Base-by-base conservation (phyloP, 192 early-diverging fungal genomes). In the Linnemannia zychae region DNA sequence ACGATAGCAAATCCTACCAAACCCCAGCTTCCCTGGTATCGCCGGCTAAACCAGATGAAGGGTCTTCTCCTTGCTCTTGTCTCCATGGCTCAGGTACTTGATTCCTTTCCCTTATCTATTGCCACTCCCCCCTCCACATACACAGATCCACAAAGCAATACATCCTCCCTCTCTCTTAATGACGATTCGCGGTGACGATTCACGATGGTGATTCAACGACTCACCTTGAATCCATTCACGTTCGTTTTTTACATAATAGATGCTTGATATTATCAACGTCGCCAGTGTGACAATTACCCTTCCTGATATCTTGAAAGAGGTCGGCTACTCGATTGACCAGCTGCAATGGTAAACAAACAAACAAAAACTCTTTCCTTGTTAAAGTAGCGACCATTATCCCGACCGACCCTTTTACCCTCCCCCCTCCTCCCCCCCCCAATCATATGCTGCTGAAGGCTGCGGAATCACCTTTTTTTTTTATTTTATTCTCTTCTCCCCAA, bases 11-110 rank as follows among this genome's bases (percentile, higher is more conserved):
- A 33, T 7, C 6, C 73, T 13, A 63, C 57, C 1, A 77, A 77
- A 53, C 20, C 65, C 33, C 63, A 53, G 34, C 57, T 63, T 3
- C 83, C 83, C 13, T 85, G 83, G 83, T 85, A 85, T 63, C 77
- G 74, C 7, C 67, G 69, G 22, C 52, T 85, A 33, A 79, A 79
- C 16, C 74, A 85, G 78, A 76, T 46, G 37, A 85, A 79, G 65
- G 70, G 67, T 7, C 74, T 79, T 18, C 46, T 85, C 48, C 63
- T 85, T 1, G 74, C 74, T 7, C 34, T 85, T 22, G 65, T 85
- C 5, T 79, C 83, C 4, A 79, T 85, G 83, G 81, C 81, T 24
- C 81, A 83, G 66, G 57, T 63, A 63, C 57, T 63, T 15, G 24
- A 63, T 63, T 28, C 6, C 48, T 24, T 24, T 63, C 28, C 0